Evolutionary conservation across 2,329 filamentous ascomycete species (phyloP).

Genomic region (Pestalotiopsis sp.): DNA sequence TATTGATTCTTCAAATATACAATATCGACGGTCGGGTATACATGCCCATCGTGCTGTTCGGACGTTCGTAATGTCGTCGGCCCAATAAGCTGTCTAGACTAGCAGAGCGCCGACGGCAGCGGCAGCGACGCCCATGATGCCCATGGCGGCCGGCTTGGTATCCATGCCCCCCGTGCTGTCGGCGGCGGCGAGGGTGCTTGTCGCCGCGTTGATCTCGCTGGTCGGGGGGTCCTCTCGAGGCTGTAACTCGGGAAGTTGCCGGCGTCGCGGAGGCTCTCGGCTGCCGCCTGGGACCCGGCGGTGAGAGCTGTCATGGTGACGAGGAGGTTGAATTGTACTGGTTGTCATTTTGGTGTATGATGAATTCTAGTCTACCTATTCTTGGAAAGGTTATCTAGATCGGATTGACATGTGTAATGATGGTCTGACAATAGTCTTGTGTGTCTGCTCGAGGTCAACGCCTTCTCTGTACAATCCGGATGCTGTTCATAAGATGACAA

Average conservation of each 20-base stretch:
- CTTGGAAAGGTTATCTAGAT: neutral
- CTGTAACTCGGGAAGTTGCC: neutral
- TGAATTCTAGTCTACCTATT: neutral
- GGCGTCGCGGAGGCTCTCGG: neutral
- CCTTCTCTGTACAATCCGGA: neutral
- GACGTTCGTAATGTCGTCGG: no score
- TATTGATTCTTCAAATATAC: no score
- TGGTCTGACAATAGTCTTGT: no score
- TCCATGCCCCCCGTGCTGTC: neutral
- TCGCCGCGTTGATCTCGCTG: neutral
- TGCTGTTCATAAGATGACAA: neutral
- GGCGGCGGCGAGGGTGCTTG: conserved; percentile 3
- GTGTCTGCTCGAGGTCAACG: neutral
- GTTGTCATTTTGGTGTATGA: neutral
- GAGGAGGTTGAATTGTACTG: neutral
- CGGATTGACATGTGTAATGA: no score
- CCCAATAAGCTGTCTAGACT: neutral
- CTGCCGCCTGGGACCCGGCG: neutral
- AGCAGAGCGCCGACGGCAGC: neutral
- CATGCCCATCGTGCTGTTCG: no score
- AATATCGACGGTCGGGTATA: no score
- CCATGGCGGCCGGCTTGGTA: neutral
- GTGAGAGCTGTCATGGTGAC: neutral
- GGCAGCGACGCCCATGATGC: neutral
- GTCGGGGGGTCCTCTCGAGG: neutral